Base-by-base conservation (phyloP, 2,329 filamentous ascomycete species). In the Lasiodiplodia sp. region DNA sequence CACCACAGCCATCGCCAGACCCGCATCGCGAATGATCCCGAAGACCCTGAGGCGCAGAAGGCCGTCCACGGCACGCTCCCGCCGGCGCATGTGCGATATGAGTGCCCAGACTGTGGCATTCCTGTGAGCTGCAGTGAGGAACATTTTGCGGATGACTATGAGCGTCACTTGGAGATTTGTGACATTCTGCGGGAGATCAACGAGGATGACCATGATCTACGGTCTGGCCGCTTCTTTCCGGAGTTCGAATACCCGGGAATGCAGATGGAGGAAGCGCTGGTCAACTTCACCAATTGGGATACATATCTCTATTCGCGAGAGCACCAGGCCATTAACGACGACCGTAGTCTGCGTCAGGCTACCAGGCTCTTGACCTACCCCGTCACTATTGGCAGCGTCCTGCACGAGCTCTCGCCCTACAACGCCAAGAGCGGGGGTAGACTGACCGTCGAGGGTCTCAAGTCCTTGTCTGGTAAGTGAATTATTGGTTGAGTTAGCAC, bases 201-300 rank as follows among this genome's bases (percentile, higher is more conserved):
- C 74, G 96, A 99, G 82, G 96, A 99, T 77, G 96, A 99, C 74
- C 96, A 99, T 77, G 96, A 99, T 79, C 82, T 99, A 72, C 87
- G 92, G 63, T 97, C 93, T 21, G 96, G 96, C 3, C 88, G 96
- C 34, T 91, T 93, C 79, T 99, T 99, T 80, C 91, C 92, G 16
- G 96, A 99, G 79, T 98, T 97, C 76, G 89, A 94, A 70, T 97
- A 97, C 77, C 94, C 96, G 0, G 92, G 91, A 16, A 86, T 90
- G 67, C 94, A 97, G 82, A 89, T 97, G 78, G 94, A 97, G 72
- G 95, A 97, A 78, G 92, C 94, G 40, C 86, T 96, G 72, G 89
- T 97, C 72, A 99, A 99, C 81, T 94, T 99, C 92, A 97, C 92
- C 53, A 99, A 96, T 79, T 99, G 96, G 96, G 96, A 99, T 80